Evolutionary conservation across 768 basidiomycete genomes (phyloP), one percentile per base, ranked within the genome.

Genomic region (Leucogyrophana mollusca): DNA sequence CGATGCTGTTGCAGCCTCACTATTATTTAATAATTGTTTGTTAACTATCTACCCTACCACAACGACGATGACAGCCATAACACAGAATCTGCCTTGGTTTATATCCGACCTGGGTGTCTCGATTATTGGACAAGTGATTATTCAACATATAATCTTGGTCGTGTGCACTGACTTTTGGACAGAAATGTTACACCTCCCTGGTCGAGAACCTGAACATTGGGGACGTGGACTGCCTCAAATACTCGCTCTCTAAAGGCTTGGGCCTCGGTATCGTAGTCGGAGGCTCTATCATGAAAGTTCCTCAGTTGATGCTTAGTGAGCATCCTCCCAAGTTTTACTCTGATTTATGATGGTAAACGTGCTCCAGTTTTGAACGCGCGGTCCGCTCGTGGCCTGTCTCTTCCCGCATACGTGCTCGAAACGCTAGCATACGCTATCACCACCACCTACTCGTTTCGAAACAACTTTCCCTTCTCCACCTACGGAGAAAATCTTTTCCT

Each of bases 401-500:
- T 97, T 2, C 73, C 87, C 2, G 87, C 92, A 4, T 97, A 93
- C 65, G 67, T 88, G 40, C 84, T 99, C 17, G 95, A 98, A 62
- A 97, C 95, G 0, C 72, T 90, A 22, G 79, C 90, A 1, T 96
- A 96, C 56, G 87, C 86, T 21, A 94, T 99, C 57, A 93, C 85
- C 0, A 78, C 94, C 21, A 82, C 83, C 9, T 99, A 98, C 68
- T 87, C 94, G 2, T 82, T 80, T 56, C 77, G 92, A 18, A 87
- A 91, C 59, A 65, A 73, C 18, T 97, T 94, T 67, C 93, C 96
- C 0, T 96, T 97, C 74, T 92, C 90, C 16, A 97, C 96, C 1
- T 99, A 97, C 50, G 96, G 96, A 59, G 96, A 99, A 68, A 97
- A 95, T 73, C 64, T 94, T 46, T 97, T 97, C 80, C 78, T 98